Base-by-base conservation (phyloP, 1,284 basidiomycete species). In the Phellopilus nigrolimitatus region DNA sequence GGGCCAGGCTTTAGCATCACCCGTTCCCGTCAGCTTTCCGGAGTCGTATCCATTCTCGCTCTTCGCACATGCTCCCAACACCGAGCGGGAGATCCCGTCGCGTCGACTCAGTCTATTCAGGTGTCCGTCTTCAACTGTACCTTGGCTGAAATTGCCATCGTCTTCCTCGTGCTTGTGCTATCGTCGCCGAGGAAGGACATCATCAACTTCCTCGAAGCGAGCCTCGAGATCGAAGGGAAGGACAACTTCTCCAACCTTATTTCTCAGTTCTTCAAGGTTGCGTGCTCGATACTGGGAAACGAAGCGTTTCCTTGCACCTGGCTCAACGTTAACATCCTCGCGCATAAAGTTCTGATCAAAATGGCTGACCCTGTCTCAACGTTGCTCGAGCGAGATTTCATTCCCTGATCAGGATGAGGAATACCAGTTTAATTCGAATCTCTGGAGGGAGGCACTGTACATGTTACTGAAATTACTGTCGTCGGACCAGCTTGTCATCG, bases 11-110 rank as follows among this genome's bases (percentile, higher is more conserved):
- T 71, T 78, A 21, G 81, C 84, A 42, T 71, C 83, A 24, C 63
- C 75, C 2, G 68, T 83, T 3, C 93, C 94, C 0, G 83, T 92
- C 49, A 86, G 91, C 1, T 97, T 97, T 69, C 95, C 95, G 0
- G 86, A 92, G 54, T 88, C 92, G 1, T 94, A 97, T 64, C 95
- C 95, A 0, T 95, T 97, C 67, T 85, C 92, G 1, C 75, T 97
- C 3, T 65, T 94, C 8, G 76, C 90, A 0, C 77, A 82, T 37
- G 68, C 82, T 50, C 79, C 91, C 41, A 73, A 83, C 60, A 62
- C 73, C 54, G 61, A 74, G 56, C 68, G 71, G 15, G 70, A 72
- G 59, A 62, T 72, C n/a, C 71, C 15, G 44, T 47, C 34, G 64
- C 69, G 2, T 68, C 72, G 6, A 62, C 66, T 25, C 59, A 68